Conservation (phyloP, 495 filamentous ascomycete species). For the Tuber calosporum region DNA sequence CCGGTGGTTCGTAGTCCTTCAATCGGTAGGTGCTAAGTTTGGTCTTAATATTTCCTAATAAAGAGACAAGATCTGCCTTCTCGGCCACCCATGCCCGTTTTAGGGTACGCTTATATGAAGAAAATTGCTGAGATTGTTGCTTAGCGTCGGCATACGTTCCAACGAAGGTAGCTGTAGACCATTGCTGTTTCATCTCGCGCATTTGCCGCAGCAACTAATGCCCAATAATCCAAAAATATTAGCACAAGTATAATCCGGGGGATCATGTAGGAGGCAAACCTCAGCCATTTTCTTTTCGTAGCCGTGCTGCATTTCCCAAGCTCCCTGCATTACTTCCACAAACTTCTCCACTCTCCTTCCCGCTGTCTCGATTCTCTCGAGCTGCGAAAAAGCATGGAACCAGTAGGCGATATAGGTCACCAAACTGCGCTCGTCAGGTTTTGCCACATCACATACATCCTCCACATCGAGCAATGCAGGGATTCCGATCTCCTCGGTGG, state of each 20-base stretch:
- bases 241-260: background rate
- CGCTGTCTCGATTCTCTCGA: conserved; percentile 96
- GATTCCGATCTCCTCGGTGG: conserved; percentile 92
- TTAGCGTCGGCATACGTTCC: conserved; percentile 93
- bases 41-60: conserved; percentile 98
- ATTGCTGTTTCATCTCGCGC: conserved; percentile 59
- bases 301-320: conserved; percentile 97
- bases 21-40: conserved; percentile 92
- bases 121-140: conserved; percentile 71
- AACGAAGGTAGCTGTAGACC: conserved; percentile 73
- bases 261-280: conserved; percentile 4
- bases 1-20: conserved; percentile 80
- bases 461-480: conserved; percentile 93
- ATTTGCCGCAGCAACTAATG: conserved; percentile 60
- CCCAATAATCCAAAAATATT: conserved; percentile 27
- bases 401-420: conserved; percentile 99
- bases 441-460: conserved; percentile 93
- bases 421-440: conserved; percentile 88
- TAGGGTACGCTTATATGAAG: conserved; percentile 73
- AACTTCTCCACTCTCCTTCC: conserved; percentile 96
- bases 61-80: conserved; percentile 85
- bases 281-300: conserved; percentile 83
- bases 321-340: conserved; percentile 96
- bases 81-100: conserved; percentile 96
- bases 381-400: conserved; percentile 98